phyloP scores from a whole-genome alignment of 225 moss, liverwort and hornwort genomes.

The Marchantia polymorpha region DNA sequence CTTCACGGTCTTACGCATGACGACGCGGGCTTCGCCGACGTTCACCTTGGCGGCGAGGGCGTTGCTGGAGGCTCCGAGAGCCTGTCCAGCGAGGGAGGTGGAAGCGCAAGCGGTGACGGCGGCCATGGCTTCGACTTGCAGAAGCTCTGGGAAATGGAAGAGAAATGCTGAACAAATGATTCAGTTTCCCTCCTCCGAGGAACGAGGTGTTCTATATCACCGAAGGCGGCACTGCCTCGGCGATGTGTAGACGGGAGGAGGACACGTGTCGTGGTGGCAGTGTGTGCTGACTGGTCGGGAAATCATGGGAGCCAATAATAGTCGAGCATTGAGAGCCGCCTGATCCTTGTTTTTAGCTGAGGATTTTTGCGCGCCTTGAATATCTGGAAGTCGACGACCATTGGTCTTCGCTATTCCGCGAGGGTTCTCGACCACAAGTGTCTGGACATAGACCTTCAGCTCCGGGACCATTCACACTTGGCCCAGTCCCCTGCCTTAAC shows the following conservation, averaged over 20 bases:
- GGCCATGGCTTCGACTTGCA: conserved; percentile 17
- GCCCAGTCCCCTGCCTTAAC: too few relatives aligned
- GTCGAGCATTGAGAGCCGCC: not conserved
- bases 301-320: not conserved
- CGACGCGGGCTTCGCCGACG: conserved; percentile 30
- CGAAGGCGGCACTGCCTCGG: not conserved
- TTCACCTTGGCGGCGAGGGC: conserved; percentile 37
- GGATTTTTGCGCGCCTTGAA: not conserved
- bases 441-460: too few relatives aligned
- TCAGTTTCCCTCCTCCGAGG: not conserved
- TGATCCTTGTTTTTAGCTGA: not conserved
- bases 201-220: not conserved
- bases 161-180: not conserved
- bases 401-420: not conserved
- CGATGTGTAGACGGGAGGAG: too few relatives aligned
- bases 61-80: conserved; percentile 34
- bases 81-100: conserved; percentile 29
- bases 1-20: conserved; percentile 23
- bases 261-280: not conserved
- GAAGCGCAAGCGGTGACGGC: conserved; percentile 32
- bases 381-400: not conserved
- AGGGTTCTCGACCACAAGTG: not conserved
- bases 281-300: not conserved
- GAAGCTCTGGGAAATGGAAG: not conserved
- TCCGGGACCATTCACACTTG: too few relatives aligned